A percentile compares a stretch with the other conserved stretches of the same genome.
These are phyloP conservation scores for Populus nigra DNA, from an alignment of 345 rosid species.

Conservation along the genomic window DNA sequence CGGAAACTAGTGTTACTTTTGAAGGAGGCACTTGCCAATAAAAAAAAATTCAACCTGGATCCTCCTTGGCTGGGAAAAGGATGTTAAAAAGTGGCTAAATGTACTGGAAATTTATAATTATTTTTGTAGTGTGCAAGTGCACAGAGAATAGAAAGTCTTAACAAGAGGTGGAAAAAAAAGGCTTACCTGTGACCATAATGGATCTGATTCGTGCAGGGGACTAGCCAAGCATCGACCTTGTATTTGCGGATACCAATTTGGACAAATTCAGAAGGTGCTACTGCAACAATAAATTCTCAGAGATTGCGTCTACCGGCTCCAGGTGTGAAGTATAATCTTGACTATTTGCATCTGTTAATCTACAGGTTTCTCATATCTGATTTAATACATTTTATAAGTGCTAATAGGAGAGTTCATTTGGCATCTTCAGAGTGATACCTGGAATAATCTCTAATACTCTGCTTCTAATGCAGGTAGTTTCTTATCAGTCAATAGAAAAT, in stretches of 20 bases:
- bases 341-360: background rate
- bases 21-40: background rate
- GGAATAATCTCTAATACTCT: background rate
- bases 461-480: slow-evolving; percentile 52
- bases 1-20: background rate
- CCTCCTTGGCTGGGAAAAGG: background rate
- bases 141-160: background rate
- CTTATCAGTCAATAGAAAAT: slow-evolving; percentile 44
- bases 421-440: background rate
- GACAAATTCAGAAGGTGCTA: slow-evolving; percentile 55
- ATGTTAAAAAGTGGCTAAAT: background rate
- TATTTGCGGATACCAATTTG: slow-evolving; percentile 74
- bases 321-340: slow-evolving; percentile 40
- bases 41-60: background rate
- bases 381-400: background rate
- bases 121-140: background rate
- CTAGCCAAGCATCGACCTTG: slow-evolving; percentile 50
- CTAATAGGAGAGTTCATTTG: background rate
- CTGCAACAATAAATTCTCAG: slow-evolving; percentile 56
- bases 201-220: slow-evolving; percentile 36
- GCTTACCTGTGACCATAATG: background rate
- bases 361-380: background rate
- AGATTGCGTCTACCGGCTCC: slow-evolving; percentile 50
- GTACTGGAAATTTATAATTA: background rate
- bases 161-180: background rate